Base-by-base conservation (phyloP, 202 grass and related monocot species). In the Setaria viridis region DNA sequence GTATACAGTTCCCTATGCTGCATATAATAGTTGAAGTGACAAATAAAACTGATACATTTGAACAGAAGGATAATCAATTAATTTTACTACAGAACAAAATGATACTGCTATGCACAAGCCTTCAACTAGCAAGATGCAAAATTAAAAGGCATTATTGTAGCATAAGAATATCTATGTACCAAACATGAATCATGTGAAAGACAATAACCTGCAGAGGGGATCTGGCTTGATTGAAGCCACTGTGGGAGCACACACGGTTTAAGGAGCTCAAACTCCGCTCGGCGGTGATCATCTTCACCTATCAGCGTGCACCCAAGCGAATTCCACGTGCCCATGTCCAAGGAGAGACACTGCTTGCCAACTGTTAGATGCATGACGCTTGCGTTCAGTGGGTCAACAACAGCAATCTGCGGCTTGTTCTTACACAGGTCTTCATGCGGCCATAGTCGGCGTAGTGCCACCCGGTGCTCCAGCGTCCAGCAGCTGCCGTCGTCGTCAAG, bases 401-500 rank as follows among this genome's bases (percentile, higher is more conserved):
- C 34, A 3, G 8, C 58, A 55, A 84, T 84, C 11, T 3, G 11
- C 0, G 34, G 45, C 5, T 0, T 55, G 30, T 17, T 7, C 81
- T 74, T 34, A 33, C 12, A 10, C 47, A 30, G 25, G 2, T 73
- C 45, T 7, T 16, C 21, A 47, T 29, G 20, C 68, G 68, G 42
- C 12, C 3, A 62, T 46, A 74, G 48, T 43, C 64, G 71, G 48
- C 33, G 6, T 16, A 66, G 46, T 13, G 34, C 33, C 11, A 56
- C 33, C 32, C 14, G 71, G 47, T 84, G 46, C 71, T 84, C 59
- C 82, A 76, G 71, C 59, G 33, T 84, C 82, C 82, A 84, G 82
- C 47, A 1, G 70, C 46, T 32, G 33, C 59, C 14, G 12, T 84
- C 82, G 33, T 74, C 59, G 12, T 43, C 71, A 29, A 84, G 59